Conservation (phyloP, 352 stramenopile species). For the Phytopythium ostracodes region DNA sequence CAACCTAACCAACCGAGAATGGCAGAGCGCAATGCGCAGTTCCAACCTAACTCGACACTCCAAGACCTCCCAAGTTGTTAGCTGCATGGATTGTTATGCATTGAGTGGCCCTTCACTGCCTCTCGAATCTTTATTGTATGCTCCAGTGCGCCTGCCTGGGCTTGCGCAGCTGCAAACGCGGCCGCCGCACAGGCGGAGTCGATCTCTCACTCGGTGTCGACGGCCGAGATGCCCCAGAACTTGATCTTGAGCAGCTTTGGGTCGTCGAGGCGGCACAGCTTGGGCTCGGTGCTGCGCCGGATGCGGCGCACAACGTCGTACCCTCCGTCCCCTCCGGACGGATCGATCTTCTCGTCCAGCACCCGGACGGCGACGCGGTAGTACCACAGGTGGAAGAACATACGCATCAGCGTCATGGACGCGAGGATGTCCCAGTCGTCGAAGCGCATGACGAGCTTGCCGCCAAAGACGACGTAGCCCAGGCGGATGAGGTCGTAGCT, state of each 20-base stretch:
- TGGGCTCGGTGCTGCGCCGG: conserved; percentile 1
- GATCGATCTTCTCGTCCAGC: conserved; percentile 6
- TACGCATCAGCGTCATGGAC: background rate
- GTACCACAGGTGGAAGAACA: conserved; percentile 5
- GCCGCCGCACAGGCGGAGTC: too few relatives aligned
- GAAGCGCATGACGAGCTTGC: conserved; percentile 3
- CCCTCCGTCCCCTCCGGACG: background rate
- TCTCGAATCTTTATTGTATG: too few relatives aligned
- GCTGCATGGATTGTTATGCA: too few relatives aligned
- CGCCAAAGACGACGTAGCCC: conserved; percentile 6
- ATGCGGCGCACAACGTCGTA: conserved; percentile 3
- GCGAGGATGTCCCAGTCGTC: conserved; percentile 4
- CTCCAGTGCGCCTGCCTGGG: too few relatives aligned
- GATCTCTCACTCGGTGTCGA: background rate
- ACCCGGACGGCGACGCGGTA: conserved; percentile 3
- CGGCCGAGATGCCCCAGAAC: conserved; percentile 1
- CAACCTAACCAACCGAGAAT: background rate
- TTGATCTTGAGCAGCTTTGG: background rate
- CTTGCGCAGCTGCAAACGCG: too few relatives aligned
- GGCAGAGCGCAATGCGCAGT: too few relatives aligned
- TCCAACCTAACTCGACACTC: too few relatives aligned
- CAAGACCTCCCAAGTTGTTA: too few relatives aligned
- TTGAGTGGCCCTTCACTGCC: too few relatives aligned
- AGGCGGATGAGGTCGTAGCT: conserved; percentile 14
- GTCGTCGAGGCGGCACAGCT: conserved; percentile 9